These are phyloP conservation scores for Heliamphora ciliata DNA, from an alignment of 179 eudicot genomes.

Conservation along the genomic window DNA sequence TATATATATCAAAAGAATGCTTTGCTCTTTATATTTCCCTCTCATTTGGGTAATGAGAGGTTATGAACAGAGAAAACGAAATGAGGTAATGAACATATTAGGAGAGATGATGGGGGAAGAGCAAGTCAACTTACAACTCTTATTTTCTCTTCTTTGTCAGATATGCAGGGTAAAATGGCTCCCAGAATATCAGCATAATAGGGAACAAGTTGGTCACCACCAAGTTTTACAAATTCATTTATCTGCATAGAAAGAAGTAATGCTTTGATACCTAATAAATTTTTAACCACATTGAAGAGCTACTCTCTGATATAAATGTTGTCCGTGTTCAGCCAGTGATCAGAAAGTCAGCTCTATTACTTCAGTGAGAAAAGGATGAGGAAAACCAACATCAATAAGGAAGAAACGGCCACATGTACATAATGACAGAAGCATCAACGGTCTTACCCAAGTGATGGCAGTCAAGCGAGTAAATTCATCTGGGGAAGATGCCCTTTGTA, in stretches of 20 bases:
- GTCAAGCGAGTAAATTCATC: constrained; percentile 95
- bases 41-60: background rate
- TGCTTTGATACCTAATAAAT: background rate
- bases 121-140: constrained; percentile 60
- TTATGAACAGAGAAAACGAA: background rate
- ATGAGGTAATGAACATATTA: background rate
- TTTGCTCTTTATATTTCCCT: background rate
- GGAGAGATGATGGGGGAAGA: background rate
- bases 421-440: background rate
- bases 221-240: constrained; percentile 94
- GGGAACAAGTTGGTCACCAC: constrained; percentile 94
- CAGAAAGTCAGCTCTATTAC: background rate
- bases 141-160: constrained; percentile 96
- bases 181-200: constrained; percentile 95
- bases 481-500: constrained; percentile 79
- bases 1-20: background rate
- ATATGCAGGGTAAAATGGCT: constrained; percentile 93
- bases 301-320: background rate
- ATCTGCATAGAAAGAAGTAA: constrained; percentile 43
- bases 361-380: constrained; percentile 4
- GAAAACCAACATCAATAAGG: constrained; percentile 11
- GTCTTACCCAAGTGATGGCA: constrained; percentile 92
- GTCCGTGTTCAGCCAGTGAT: background rate
- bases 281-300: background rate
- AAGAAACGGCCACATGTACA: background rate